Base-by-base conservation (phyloP, 2,329 filamentous ascomycete genomes). In the Neobulgaria alba region DNA sequence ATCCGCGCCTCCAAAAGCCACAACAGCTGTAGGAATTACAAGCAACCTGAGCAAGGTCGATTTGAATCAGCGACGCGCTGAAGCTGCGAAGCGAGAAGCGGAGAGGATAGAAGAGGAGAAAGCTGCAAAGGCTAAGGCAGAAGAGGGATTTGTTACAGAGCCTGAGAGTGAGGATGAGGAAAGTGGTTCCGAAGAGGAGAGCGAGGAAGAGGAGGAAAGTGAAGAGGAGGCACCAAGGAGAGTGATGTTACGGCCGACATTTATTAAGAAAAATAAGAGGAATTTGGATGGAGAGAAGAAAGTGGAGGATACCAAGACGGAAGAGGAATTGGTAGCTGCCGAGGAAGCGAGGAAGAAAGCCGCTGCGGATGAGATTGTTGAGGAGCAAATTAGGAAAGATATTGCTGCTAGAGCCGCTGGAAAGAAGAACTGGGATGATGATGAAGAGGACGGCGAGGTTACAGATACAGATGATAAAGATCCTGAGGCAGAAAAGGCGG, bases 381-480 rank as follows among this genome's bases (percentile, higher is more conserved):
- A 95, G 59, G 86, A 89, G 53, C 88, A 96, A 59, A 78, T 96
- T 32, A 80, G 84, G 55, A 85, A 85, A 51, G 83, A 90, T 54
- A 75, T 85, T 0, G 82, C 82, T 3, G 85, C 84, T 16, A 77
- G 80, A 40, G 79, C 79, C 1, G 77, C 79, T 0, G 82, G 79
- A 10, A 88, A 86, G 63, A 87, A 85, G 59, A 80, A 87, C 56
- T 95, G 89, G 88, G 89, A 95, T 36, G 70, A 70, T 39, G 74
- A 79, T n/a, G 76, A 79, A 4, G 73, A 75, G 16, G 77, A 77
- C 43, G 78, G 79, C 23, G 84, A 85, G 35, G 81, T 96, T 15
- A 87, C 96, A 62, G 92, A 95, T 55, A 85, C 82, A 2, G 92
- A 98, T 60, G 86, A 79, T 26, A 56, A 89, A 3, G 88, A 96